These are phyloP conservation scores for Entomortierella parvispora DNA, from an alignment of 192 early-diverging fungal genomes.

Conservation along the genomic window DNA sequence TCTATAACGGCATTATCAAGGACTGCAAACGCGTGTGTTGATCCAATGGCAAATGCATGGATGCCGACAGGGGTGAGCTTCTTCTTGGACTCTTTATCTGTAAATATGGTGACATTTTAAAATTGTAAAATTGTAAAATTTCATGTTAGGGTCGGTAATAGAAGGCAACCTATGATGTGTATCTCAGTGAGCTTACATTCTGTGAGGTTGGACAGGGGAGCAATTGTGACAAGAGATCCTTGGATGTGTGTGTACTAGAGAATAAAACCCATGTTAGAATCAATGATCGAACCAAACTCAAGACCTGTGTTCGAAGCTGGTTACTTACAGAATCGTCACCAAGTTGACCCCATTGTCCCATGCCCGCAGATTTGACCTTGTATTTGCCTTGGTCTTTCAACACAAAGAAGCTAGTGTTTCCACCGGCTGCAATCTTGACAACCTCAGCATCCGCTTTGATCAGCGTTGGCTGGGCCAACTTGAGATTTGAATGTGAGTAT, in stretches of 20 bases:
- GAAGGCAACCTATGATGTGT: neutral
- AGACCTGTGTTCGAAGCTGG: neutral
- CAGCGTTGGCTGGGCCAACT: constrained; percentile 32
- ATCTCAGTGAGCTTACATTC: constrained; percentile 25
- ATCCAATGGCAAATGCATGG: constrained; percentile 42
- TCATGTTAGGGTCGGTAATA: neutral
- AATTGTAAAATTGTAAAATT: no score
- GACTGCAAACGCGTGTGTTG: constrained; percentile 55
- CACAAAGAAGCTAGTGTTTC: constrained; percentile 53
- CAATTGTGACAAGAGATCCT: constrained; percentile 34
- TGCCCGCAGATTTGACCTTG: constrained; percentile 52
- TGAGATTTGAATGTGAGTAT: constrained; percentile 41
- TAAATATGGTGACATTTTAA: neutral
- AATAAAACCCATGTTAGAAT: neutral
- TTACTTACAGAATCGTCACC: constrained; percentile 52
- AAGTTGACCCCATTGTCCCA: constrained; percentile 60
- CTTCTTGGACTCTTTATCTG: constrained; percentile 48
- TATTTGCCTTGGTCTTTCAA: constrained; percentile 33
- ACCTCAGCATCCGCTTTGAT: constrained; percentile 35
- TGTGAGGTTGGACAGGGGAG: constrained; percentile 29
- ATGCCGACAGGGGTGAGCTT: constrained; percentile 52
- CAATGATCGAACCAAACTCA: neutral
- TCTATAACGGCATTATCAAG: constrained; percentile 50
- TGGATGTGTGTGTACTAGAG: constrained; percentile 43
- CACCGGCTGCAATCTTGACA: constrained; percentile 55